These are phyloP conservation scores for Hypholoma fasciculare DNA, from an alignment of 768 basidiomycete genomes.

Conservation along the genomic window DNA sequence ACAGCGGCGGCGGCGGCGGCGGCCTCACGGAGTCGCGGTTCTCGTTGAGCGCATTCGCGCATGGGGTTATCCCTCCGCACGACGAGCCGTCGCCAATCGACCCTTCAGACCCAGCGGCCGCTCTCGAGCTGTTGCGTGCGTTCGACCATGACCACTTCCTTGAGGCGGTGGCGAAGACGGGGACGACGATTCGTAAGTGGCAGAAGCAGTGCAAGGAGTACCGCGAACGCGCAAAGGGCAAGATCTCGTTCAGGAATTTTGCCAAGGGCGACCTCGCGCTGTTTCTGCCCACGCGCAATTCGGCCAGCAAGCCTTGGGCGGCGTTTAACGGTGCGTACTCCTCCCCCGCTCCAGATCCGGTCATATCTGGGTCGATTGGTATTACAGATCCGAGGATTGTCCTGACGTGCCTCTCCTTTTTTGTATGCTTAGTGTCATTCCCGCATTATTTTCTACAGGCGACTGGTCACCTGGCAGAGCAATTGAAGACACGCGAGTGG, in stretches of 20 bases:
- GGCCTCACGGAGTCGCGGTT: constrained; percentile 52
- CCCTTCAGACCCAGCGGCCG: constrained; percentile 69
- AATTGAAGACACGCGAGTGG: constrained; percentile 91
- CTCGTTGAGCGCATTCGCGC: constrained; percentile 47
- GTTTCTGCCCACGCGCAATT: constrained; percentile 95
- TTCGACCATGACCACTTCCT: constrained; percentile 87
- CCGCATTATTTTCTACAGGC: constrained; percentile 97
- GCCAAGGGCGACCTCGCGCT: constrained; percentile 93
- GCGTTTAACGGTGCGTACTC: constrained; percentile 88
- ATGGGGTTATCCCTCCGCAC: constrained; percentile 46
- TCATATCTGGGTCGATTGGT: constrained; percentile 9
- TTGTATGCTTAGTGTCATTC: constrained; percentile 93
- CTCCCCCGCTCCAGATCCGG: not conserved
- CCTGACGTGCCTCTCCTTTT: constrained; percentile 20
- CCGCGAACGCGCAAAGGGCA: constrained; percentile 91
- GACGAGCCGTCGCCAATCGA: constrained; percentile 77
- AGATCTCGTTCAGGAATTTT: constrained; percentile 96
- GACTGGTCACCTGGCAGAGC: constrained; percentile 82
- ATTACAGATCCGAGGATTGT: constrained; percentile 33
- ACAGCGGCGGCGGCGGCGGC: constrained; percentile 23
- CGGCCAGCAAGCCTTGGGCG: constrained; percentile 93
- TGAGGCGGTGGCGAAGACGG: constrained; percentile 78
- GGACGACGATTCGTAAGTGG: constrained; percentile 93
- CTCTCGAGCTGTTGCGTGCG: constrained; percentile 66
- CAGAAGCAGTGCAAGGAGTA: constrained; percentile 97